Percentiles rank a stretch among this genome's conserved stretches.
These are phyloP conservation scores for Huiozyma sinensis DNA, from an alignment of 805 yeast genomes.

Conservation along the genomic window DNA sequence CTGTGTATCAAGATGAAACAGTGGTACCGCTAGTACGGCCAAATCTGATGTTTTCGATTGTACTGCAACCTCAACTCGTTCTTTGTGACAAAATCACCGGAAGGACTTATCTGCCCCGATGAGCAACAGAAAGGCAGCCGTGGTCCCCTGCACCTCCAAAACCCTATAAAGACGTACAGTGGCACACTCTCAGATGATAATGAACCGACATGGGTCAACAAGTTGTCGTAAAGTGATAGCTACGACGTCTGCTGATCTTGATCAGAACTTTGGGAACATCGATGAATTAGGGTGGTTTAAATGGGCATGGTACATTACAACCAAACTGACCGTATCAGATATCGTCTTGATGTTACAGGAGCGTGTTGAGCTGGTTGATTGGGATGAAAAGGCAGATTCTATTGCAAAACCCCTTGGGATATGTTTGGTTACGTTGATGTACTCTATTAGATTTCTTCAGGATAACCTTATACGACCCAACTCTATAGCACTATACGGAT, in stretches of 20 bases:
- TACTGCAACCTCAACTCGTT: background rate
- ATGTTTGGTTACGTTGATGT: constrained; percentile 12
- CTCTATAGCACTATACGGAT: constrained; percentile 9
- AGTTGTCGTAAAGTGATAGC: too few relatives aligned
- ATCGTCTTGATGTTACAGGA: constrained; percentile 16
- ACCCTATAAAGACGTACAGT: too few relatives aligned
- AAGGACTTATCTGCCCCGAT: too few relatives aligned
- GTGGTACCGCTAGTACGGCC: background rate
- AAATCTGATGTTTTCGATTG: background rate
- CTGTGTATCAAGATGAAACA: background rate
- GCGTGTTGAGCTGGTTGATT: constrained; percentile 18
- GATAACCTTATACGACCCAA: constrained; percentile 23
- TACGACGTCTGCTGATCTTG: too few relatives aligned
- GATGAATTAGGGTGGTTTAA: constrained; percentile 5
- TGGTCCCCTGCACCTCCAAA: too few relatives aligned
- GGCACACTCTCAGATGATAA: too few relatives aligned
- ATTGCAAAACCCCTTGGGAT: constrained; percentile 22
- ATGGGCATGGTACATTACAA: constrained; percentile 3
- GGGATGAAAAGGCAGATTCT: constrained; percentile 20
- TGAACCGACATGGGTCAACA: too few relatives aligned
- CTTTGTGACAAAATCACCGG: too few relatives aligned
- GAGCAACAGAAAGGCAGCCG: too few relatives aligned
- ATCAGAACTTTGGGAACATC: background rate
- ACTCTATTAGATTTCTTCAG: constrained; percentile 18
- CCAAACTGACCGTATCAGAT: constrained; percentile 11